Conservation (phyloP, 1,139 yeast genomes). For the Chernovozyma aurita region DNA sequence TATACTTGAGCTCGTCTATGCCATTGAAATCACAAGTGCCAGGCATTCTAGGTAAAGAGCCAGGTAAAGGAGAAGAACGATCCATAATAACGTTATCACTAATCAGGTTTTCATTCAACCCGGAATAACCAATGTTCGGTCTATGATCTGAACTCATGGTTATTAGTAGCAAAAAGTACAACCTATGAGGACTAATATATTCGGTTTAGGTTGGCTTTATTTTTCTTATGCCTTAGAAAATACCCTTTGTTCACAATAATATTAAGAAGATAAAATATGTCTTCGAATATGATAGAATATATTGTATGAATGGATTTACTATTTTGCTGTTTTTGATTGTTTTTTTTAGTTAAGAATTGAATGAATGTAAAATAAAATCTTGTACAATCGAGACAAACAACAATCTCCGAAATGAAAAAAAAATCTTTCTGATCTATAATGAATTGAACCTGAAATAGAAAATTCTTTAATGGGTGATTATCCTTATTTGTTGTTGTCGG, state of each 20-base stretch:
- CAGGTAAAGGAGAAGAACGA: background rate
- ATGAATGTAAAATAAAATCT: background rate
- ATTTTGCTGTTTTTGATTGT: background rate
- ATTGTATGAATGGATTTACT: no score
- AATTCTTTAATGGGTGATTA: background rate
- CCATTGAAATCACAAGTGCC: conserved; percentile 59
- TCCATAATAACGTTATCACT: background rate
- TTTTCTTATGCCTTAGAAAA: background rate
- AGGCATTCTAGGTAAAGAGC: conserved; percentile 51
- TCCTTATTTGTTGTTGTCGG: background rate
- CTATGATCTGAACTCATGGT: background rate
- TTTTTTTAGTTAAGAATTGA: background rate
- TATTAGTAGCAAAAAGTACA: background rate
- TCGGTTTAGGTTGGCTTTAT: background rate
- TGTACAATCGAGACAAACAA: background rate
- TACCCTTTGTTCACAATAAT: no score
- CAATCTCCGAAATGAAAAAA: background rate
- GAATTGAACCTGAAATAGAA: background rate
- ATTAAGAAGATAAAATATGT: background rate
- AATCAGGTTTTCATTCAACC: background rate
- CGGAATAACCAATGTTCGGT: background rate
- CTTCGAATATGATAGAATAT: background rate
- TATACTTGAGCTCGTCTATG: conserved; percentile 17
- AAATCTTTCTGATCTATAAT: background rate
- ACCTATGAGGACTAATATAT: no score